Base-by-base conservation (phyloP, 225 moss, liverwort and hornwort species). In the Sphagnum tenellum region DNA sequence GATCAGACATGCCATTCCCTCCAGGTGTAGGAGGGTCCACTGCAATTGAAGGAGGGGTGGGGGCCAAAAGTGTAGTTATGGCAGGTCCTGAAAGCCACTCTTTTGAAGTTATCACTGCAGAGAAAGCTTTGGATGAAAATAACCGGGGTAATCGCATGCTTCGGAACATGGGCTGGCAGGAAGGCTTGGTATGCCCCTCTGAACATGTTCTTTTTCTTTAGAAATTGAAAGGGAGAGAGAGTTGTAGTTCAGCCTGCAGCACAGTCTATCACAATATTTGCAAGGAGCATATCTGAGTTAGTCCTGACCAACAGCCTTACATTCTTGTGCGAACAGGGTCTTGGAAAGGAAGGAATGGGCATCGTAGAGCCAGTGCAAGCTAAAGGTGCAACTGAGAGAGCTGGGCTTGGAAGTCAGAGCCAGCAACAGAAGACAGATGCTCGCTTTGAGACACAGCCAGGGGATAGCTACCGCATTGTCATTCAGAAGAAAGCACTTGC, bases 81-180 rank as follows among this genome's bases (percentile, higher is more conserved):
- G 89, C 76, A 56, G 92, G 89, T 63, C 90, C 92, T 14, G 86
- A 89, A 73, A 77, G 69, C 46, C 81, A 90, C 76, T 86, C 89
- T 8, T 93, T 90, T 70, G 98, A 98, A 69, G 85, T 93, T 12
- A 90, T 93, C 52, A 89, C 93, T 47, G 70, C 80, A 14, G 93
- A 90, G 82, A 98, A 89, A 83, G 98, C 93, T 58, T 75, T 98
- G 66, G 93, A 89, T 72, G 82, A 88, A 74, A 86, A 71, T 64
- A 98, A 98, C 73, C 93, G 93, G 46, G 98, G 98, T 69, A 93
- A 98, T 73, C 90, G 98, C 64, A 98, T 98, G 98, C 89, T 98
- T 59, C 90, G 93, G 53, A 98, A 82, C 70, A 98, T 98, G 98
- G 98, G 98, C 45, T 98, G 93, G 98, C 93, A 98, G 79, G 93